phyloP scores from a whole-genome alignment of 495 filamentous ascomycete species.

The Podospora fimiseda region DNA sequence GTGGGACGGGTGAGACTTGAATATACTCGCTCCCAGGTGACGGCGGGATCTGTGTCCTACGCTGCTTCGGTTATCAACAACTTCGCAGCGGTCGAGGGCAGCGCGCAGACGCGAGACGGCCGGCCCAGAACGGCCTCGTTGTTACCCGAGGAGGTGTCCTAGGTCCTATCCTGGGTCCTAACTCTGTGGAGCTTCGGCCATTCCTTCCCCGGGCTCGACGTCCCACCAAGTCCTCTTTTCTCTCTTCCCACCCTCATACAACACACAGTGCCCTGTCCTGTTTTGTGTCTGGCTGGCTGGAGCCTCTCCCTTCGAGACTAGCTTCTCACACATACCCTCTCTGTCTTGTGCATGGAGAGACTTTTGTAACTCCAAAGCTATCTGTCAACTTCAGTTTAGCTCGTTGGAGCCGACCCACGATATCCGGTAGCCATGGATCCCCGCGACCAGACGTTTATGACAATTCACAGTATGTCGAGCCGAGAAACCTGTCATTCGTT shows the following conservation, averaged over 20 bases:
- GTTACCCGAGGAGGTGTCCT: constrained; percentile 5
- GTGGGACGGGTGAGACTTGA: constrained; percentile 20
- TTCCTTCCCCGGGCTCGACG: constrained; percentile 2
- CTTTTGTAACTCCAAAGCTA: constrained; percentile 20
- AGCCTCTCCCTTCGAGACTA: constrained; percentile 12
- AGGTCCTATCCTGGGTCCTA: neutral
- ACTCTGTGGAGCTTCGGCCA: constrained; percentile 9
- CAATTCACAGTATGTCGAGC: constrained; percentile 70
- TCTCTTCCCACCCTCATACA: constrained; percentile 5
- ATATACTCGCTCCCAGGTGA: constrained; percentile 25
- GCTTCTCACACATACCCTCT: too few relatives aligned
- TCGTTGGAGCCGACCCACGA: constrained; percentile 31
- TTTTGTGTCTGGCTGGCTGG: constrained; percentile 12
- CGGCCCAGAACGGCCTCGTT: constrained; percentile 8
- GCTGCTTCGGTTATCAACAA: constrained; percentile 11
- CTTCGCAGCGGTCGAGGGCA: constrained; percentile 12
- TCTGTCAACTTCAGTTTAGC: constrained; percentile 22
- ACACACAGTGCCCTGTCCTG: constrained; percentile 3
- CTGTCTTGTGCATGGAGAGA: constrained; percentile 35
- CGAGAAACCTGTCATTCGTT: too few relatives aligned
- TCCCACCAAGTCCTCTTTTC: constrained; percentile 1
- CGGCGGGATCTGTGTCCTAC: constrained; percentile 43
- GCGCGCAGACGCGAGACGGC: constrained; percentile 7
- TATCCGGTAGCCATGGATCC: constrained; percentile 52
- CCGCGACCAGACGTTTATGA: constrained; percentile 77